These are phyloP conservation scores for Wickerhamiella lipophila DNA, from an alignment of 805 yeast genomes.

Conservation along the genomic window DNA sequence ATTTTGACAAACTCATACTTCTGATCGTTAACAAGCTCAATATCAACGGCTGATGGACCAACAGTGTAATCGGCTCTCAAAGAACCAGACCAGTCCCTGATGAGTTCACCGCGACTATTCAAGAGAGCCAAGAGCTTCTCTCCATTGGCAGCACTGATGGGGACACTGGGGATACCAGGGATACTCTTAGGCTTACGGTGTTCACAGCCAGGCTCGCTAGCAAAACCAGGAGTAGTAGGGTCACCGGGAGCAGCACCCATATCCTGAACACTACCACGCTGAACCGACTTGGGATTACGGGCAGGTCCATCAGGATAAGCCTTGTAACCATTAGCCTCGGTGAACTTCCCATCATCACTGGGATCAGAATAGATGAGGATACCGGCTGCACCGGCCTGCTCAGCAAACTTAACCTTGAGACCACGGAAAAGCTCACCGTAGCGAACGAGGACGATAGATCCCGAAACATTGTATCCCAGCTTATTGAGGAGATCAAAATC, in stretches of 20 bases:
- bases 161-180: constrained; percentile 62
- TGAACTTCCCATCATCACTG: constrained; percentile 39
- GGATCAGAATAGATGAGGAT: constrained; percentile 62
- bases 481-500: constrained; percentile 42
- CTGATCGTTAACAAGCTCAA: constrained; percentile 50
- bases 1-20: constrained; percentile 49
- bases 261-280: constrained; percentile 62
- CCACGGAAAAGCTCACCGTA: constrained; percentile 62
- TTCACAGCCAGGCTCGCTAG: constrained; percentile 40
- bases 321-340: constrained; percentile 43
- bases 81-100: constrained; percentile 35
- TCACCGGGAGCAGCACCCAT: constrained; percentile 57
- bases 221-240: constrained; percentile 59
- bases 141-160: constrained; percentile 55
- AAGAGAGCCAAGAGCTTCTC: constrained; percentile 46
- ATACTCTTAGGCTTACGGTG: constrained; percentile 38
- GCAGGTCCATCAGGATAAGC: constrained; percentile 70
- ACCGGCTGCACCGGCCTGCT: constrained; percentile 55
- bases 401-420: constrained; percentile 66
- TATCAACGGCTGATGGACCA: constrained; percentile 37
- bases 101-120: constrained; percentile 42
- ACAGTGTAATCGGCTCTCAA: constrained; percentile 37
- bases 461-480: constrained; percentile 40
- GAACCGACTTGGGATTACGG: constrained; percentile 61
- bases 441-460: constrained; percentile 51